Percentiles rank a stretch among this genome's conserved stretches.
Conservation (phyloP, 2,329 filamentous ascomycete genomes). For the Aureobasidium zeae region DNA sequence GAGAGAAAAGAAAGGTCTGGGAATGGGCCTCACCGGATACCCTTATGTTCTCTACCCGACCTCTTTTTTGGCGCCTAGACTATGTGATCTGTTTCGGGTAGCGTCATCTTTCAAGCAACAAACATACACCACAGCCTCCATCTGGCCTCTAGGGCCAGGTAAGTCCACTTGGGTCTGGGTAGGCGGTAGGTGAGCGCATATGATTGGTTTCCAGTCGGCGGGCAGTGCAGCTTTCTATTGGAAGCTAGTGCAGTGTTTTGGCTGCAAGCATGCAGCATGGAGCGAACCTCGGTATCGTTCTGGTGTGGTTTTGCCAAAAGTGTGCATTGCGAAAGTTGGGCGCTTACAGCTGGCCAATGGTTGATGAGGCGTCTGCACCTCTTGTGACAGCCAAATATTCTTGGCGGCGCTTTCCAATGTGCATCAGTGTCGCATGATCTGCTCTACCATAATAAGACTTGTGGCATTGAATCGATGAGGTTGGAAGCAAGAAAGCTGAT, state of each 20-base stretch:
- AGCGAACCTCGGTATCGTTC: not conserved
- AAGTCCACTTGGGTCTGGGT: not conserved
- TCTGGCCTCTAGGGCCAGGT: constrained; percentile 5
- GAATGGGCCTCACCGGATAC: constrained; percentile 3
- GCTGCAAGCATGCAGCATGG: not conserved
- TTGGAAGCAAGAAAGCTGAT: too few relatives aligned
- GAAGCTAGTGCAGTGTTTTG: not conserved
- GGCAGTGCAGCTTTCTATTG: constrained; percentile 5
- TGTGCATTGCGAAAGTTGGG: too few relatives aligned
- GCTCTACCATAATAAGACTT: too few relatives aligned
- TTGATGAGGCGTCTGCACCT: too few relatives aligned
- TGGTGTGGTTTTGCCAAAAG: constrained; percentile 1
- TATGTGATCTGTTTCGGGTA: too few relatives aligned
- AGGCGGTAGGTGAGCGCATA: not conserved
- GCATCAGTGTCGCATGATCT: too few relatives aligned
- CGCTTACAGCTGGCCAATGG: too few relatives aligned
- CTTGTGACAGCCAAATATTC: too few relatives aligned
- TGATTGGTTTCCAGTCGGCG: not conserved
- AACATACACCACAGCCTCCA: too few relatives aligned
- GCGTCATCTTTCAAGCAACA: too few relatives aligned
- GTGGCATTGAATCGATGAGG: too few relatives aligned
- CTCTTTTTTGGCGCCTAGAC: constrained; percentile 15
- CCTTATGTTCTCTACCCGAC: constrained; percentile 5
- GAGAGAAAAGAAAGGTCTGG: constrained; percentile 18
- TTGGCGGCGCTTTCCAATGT: too few relatives aligned